Base-by-base conservation (phyloP, 768 basidiomycete species). In the Lyophyllum atratum region DNA sequence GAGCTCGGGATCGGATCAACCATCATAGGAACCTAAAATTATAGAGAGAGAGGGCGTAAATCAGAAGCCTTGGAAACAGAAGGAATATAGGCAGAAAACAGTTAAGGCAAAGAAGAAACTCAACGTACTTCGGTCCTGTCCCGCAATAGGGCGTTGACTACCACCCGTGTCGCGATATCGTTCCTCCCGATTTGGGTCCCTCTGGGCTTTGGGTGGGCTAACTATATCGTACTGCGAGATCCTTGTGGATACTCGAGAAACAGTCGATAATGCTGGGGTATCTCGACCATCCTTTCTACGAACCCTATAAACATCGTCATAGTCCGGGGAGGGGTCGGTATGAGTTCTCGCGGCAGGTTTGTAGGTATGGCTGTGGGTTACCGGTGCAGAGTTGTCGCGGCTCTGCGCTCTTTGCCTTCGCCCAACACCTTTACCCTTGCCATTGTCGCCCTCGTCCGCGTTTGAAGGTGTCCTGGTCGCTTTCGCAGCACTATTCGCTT, bases 221-320 rank as follows among this genome's bases (percentile, higher is more conserved):
- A 78, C 67, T 24, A 78, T 68, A 26, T 76, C 75, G 42, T 70
- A 72, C 29, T 76, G 67, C 19, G 75, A 78, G 19, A 76, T 61
- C 17, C 57, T 64, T 3, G 76, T 76, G 12, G 76, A 78, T 3
- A 53, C 70, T 15, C 63, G 53, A 3, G 76, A 77, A 12, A 62
- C 59, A 11, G 56, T 60, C 0, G 74, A 73, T 28, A 65, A 57
- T 1, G 68, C 64, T 11, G 66, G 59, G 15, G 56, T 60, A 10
- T 50, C 55, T 24, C 31, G 56, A 25, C 50, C 56, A 22, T 56
- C 37, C 49, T 45, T 47, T n/a, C 37, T 33, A 14, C 37, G 54
- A 4, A 24, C 45, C 22, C 51, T 29, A 42, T 46, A 52, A 42
- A 55, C 24, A 4, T 57, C 60, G 17, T 51, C 57, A 52, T 52